phyloP scores from a whole-genome alignment of 176 grass and related monocot species.

The Paspalum vaginatum region DNA sequence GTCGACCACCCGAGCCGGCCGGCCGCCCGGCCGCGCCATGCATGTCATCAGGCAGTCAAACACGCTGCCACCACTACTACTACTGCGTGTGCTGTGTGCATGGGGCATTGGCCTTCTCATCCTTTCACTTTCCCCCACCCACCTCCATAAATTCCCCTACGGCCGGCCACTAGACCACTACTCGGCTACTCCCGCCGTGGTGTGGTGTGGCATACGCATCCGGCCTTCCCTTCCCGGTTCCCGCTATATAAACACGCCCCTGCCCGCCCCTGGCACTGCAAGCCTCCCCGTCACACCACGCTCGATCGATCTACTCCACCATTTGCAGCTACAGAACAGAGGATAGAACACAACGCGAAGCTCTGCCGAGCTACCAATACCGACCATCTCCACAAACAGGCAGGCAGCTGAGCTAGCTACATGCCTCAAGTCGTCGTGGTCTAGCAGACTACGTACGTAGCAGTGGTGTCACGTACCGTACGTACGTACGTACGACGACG shows the following conservation, averaged over 20 bases:
- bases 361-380: not conserved
- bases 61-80: not conserved
- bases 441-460: too few relatives aligned
- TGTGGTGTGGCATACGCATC: too few relatives aligned
- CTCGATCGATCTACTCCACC: not conserved
- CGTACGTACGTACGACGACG: not conserved
- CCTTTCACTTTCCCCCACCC: conserved; percentile 9
- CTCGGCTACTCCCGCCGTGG: not conserved
- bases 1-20: too few relatives aligned
- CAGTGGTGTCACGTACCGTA: not conserved
- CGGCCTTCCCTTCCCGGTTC: too few relatives aligned
- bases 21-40: too few relatives aligned
- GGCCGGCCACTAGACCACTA: not conserved
- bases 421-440: not conserved
- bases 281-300: not conserved
- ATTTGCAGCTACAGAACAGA: not conserved
- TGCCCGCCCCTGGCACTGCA: not conserved
- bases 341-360: not conserved
- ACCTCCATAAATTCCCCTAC: conserved; percentile 30
- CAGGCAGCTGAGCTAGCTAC: not conserved
- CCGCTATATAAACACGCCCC: not conserved
- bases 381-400: conserved; percentile 8
- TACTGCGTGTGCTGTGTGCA: not conserved
- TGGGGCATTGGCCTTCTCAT: not conserved
- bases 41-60: too few relatives aligned